These are phyloP conservation scores for Blakeslea trispora DNA, from an alignment of 371 early-diverging fungal genomes.

Conservation along the genomic window DNA sequence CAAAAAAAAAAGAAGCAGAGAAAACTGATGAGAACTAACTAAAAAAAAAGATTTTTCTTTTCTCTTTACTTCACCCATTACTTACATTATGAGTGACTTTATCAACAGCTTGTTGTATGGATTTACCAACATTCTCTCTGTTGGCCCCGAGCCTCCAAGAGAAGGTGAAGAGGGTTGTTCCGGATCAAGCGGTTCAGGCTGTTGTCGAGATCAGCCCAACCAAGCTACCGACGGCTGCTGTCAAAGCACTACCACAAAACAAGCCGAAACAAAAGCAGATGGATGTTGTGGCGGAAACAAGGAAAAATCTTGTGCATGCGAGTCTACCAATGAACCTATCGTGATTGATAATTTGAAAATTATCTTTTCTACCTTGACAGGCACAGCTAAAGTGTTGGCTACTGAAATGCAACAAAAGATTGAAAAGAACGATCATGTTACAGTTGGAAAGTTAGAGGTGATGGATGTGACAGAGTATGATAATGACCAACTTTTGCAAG, in stretches of 20 bases:
- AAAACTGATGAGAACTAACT: too few species aligned
- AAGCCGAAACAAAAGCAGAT: background rate
- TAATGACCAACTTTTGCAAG: slow-evolving; percentile 67
- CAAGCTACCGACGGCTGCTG: slow-evolving; percentile 13
- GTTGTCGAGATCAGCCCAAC: slow-evolving; percentile 29
- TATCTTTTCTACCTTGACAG: slow-evolving; percentile 50
- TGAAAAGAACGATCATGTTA: slow-evolving; percentile 7
- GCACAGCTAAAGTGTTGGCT: slow-evolving; percentile 53
- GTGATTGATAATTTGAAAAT: slow-evolving; percentile 49
- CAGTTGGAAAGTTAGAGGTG: slow-evolving; percentile 33
- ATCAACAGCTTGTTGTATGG: slow-evolving; percentile 45
- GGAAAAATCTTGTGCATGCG: slow-evolving; percentile 22
- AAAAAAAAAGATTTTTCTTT: slow-evolving; percentile 6
- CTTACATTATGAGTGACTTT: slow-evolving; percentile 38
- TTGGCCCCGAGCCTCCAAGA: slow-evolving; percentile 36
- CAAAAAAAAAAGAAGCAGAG: too few species aligned
- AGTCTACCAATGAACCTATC: slow-evolving; percentile 14
- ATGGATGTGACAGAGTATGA: slow-evolving; percentile 72
- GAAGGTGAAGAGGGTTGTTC: slow-evolving; percentile 25
- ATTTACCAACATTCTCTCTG: slow-evolving; percentile 47
- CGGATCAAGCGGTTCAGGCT: slow-evolving; percentile 23
- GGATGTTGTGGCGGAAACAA: slow-evolving; percentile 6
- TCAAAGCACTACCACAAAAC: slow-evolving; percentile 1
- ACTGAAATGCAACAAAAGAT: slow-evolving; percentile 36
- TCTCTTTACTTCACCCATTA: background rate